These are phyloP conservation scores for Apiospora rasikravindrae DNA, from an alignment of 2,329 filamentous ascomycete species.

Conservation along the genomic window DNA sequence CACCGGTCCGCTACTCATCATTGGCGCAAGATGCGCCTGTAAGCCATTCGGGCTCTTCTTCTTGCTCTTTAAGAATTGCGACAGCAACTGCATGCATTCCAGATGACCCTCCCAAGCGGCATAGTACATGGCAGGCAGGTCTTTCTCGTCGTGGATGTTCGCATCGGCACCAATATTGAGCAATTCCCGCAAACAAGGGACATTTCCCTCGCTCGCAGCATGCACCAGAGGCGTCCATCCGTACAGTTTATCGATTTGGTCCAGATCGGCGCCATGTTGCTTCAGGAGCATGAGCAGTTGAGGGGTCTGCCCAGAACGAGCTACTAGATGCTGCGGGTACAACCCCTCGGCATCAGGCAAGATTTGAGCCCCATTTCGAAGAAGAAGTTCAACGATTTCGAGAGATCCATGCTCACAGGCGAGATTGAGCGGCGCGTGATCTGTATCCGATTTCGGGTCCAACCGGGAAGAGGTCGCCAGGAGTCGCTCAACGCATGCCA, in stretches of 20 bases:
- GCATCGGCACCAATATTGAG: constrained; percentile 80
- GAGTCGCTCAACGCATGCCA: constrained; percentile 79
- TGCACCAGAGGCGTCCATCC: constrained; percentile 98
- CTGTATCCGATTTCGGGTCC: constrained; percentile 82
- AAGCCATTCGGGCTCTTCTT: constrained; percentile 50
- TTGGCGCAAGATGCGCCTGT: constrained; percentile 45
- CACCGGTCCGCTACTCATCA: constrained; percentile 55
- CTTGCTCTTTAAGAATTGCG: constrained; percentile 57
- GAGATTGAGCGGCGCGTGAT: constrained; percentile 92
- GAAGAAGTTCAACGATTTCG: constrained; percentile 81
- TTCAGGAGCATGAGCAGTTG: constrained; percentile 81
- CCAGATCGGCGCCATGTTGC: constrained; percentile 84
- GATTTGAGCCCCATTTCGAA: constrained; percentile 80
- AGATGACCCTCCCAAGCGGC: constrained; percentile 97
- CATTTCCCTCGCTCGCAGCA: constrained; percentile 93
- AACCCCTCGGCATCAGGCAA: constrained; percentile 95
- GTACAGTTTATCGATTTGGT: constrained; percentile 94
- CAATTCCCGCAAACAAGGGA: constrained; percentile 82
- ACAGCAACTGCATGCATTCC: constrained; percentile 89
- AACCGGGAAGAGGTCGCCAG: constrained; percentile 81
- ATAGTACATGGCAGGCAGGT: constrained; percentile 94
- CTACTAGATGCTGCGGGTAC: constrained; percentile 96
- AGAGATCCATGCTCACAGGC: constrained; percentile 93
- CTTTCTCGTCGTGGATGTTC: constrained; percentile 87
- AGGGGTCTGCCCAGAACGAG: constrained; percentile 82